phyloP scores from a whole-genome alignment of 73 alveolate genomes.

The Uronychia binucleata region DNA sequence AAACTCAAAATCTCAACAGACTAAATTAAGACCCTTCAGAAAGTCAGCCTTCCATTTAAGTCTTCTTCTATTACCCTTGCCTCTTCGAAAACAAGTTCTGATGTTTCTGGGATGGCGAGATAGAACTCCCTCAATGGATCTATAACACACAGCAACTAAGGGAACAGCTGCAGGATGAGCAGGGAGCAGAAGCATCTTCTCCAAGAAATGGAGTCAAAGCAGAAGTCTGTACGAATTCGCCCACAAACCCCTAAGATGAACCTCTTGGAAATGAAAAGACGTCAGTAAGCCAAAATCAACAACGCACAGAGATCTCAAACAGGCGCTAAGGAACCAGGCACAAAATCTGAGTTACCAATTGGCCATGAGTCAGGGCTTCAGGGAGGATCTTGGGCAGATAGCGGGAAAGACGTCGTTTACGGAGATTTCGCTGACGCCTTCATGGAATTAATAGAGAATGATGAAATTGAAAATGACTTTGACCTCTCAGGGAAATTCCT shows the following conservation, averaged over 20 bases:
- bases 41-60: background rate
- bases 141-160: too few relatives aligned
- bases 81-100: background rate
- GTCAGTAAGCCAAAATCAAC: background rate
- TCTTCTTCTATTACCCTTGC: background rate
- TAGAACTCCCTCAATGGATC: too few relatives aligned
- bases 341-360: too few relatives aligned
- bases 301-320: too few relatives aligned
- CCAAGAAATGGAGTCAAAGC: background rate
- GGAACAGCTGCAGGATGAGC: background rate
- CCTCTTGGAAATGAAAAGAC: background rate
- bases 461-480: conserved; percentile 18
- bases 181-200: background rate
- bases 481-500: conserved; percentile 29
- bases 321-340: too few relatives aligned
- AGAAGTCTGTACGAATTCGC: background rate
- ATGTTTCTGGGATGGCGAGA: background rate
- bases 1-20: background rate
- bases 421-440: background rate
- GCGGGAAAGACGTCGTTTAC: background rate
- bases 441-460: conserved; percentile 33
- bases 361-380: too few relatives aligned
- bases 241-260: background rate
- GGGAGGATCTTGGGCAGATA: too few relatives aligned
- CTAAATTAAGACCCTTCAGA: background rate